Evolutionary conservation across 164 flowering plant species (phyloP), one percentile per base, ranked within the genome.

Genomic region (Sedum album): DNA sequence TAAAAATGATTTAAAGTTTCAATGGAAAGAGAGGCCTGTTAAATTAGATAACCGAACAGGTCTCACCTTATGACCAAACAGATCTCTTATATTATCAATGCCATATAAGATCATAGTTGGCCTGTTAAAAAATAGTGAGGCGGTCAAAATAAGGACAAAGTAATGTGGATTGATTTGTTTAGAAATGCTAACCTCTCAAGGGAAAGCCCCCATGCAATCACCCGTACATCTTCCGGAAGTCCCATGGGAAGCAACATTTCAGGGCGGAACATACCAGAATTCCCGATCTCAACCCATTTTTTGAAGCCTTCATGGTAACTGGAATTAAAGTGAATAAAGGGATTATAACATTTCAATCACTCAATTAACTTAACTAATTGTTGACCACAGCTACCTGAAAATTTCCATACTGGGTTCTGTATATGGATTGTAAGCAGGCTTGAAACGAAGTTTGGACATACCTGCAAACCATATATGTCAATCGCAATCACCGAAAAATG

Each of bases 331-430:
- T 20, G 61, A 31, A 62, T 31, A 31, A 64, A 51, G 55, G 48
- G 39, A 48, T 35, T 44, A n/a, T 17, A 21, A 23, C 21, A 51
- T 31, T 42, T 3, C 14, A 11, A 17, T 69, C 33, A 38, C 44
- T 26, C 30, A 68, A 46, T 15, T 66, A 9, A 20, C 44, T 13
- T 51, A 2, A 5, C 18, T 8, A 28, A 65, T 53, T 8, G 1
- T 21, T 33, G 23, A 31, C 17, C 63, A 33, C 4, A 44, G 13
- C 42, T 68, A 94, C 99, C 97, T 88, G 85, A 87, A 94, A 51
- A 92, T 92, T 71, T 94, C 99, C 99, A 94, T 94, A 80, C 99
- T 92, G 42, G 97, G 97, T 68, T 92, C 97, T 21, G 97, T 95
- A 57, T 92, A 95, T 0, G 97, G 97, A 78, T 95, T 95, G 80